These are phyloP conservation scores for Coemansia sp. DNA, from an alignment of 192 early-diverging fungal species.

Conservation along the genomic window DNA sequence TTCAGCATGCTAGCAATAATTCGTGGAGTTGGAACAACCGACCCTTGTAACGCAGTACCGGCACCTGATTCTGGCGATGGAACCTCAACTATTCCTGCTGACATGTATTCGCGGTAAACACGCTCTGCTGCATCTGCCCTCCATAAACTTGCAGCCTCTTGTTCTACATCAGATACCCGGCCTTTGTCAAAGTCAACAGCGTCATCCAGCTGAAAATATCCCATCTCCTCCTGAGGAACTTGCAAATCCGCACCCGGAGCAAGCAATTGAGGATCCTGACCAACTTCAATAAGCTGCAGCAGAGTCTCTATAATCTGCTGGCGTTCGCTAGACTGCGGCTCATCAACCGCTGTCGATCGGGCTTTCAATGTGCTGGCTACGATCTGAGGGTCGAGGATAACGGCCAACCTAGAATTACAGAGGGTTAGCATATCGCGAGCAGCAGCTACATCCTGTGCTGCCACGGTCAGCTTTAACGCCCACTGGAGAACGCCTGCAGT, in stretches of 20 bases:
- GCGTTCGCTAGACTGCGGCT: slow-evolving; percentile 3
- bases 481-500: slow-evolving; percentile 5
- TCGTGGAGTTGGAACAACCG: slow-evolving; percentile 25
- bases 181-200: slow-evolving; percentile 6
- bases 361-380: background rate
- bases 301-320: slow-evolving; percentile 12
- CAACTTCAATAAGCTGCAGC: slow-evolving; percentile 21
- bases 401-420: slow-evolving; percentile 22
- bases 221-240: slow-evolving; percentile 12
- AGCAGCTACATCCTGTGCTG: slow-evolving; percentile 20
- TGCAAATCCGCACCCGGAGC: background rate
- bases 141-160: slow-evolving; percentile 12
- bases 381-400: slow-evolving; percentile 23
- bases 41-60: slow-evolving; percentile 29
- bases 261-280: slow-evolving; percentile 19
- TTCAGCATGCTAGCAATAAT: slow-evolving; percentile 25
- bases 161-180: background rate
- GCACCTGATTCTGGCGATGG: slow-evolving; percentile 28
- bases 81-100: slow-evolving; percentile 36
- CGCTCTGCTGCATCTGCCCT: slow-evolving; percentile 38
- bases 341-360: background rate
- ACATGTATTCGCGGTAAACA: slow-evolving; percentile 38
- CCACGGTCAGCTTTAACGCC: slow-evolving; percentile 18
- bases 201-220: slow-evolving; percentile 28
- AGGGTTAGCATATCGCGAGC: slow-evolving; percentile 35